These are phyloP conservation scores for Penicillium pancosmium DNA, from an alignment of 495 filamentous ascomycete species.

Conservation along the genomic window DNA sequence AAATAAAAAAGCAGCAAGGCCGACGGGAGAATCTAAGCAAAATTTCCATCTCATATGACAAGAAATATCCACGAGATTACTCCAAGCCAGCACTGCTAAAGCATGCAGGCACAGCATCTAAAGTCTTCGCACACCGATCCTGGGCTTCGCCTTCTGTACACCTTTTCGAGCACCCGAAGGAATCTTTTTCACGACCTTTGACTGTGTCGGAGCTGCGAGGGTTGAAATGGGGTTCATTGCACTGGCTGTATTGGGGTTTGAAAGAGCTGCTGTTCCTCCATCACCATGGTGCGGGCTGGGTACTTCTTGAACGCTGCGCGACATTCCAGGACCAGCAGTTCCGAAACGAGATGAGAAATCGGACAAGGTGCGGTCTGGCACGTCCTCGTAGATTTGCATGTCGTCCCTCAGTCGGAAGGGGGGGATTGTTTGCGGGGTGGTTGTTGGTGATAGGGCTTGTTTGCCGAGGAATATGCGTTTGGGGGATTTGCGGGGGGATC, in stretches of 20 bases:
- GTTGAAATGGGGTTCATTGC: not conserved
- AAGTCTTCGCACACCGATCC: not conserved
- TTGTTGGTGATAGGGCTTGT: conserved; percentile 34
- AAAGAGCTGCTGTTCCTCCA: not conserved
- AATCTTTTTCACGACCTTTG: not conserved
- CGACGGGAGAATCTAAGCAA: no score
- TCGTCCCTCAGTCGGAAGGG: conserved; percentile 35
- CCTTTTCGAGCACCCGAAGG: not conserved
- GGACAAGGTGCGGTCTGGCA: conserved; percentile 21
- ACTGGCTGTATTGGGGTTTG: not conserved
- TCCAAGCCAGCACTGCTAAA: not conserved
- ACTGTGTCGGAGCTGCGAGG: not conserved
- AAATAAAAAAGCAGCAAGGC: not conserved
- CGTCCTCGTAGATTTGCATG: conserved; percentile 44
- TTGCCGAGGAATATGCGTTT: conserved; percentile 21
- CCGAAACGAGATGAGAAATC: no score
- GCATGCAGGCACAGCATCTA: not conserved
- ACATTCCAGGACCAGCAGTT: no score
- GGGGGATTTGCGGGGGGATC: not conserved
- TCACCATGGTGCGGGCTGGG: no score
- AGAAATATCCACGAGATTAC: no score
- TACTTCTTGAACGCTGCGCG: no score
- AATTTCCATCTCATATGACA: no score
- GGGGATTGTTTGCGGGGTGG: conserved; percentile 31
- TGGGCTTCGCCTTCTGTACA: not conserved